phyloP scores from a whole-genome alignment of 345 rosid species.

The Brassica carinata region DNA sequence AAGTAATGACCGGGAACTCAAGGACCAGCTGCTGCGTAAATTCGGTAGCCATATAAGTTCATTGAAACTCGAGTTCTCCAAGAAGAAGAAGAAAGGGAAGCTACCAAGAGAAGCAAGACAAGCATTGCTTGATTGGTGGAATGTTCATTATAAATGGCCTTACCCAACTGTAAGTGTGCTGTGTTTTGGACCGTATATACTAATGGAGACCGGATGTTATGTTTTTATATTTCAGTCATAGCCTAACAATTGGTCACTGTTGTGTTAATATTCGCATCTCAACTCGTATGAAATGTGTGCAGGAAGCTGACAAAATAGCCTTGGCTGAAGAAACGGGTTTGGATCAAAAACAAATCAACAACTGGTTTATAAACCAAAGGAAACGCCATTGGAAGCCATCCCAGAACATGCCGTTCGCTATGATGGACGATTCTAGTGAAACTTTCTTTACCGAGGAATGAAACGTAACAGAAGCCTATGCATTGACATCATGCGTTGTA shows the following conservation, averaged over 20 bases:
- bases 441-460: conserved; percentile 60
- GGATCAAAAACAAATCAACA: conserved; percentile 83
- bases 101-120: conserved; percentile 81
- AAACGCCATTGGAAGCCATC: conserved; percentile 90
- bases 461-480: background rate
- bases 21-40: conserved; percentile 60
- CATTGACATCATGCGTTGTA: background rate
- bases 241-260: background rate
- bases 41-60: conserved; percentile 75
- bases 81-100: conserved; percentile 88
- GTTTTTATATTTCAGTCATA: background rate
- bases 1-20: conserved; percentile 63
- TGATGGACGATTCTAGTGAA: conserved; percentile 61
- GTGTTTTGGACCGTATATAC: background rate
- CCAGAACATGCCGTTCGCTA: conserved; percentile 67
- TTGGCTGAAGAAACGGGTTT: conserved; percentile 75
- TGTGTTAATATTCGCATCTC: background rate
- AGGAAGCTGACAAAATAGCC: conserved; percentile 75
- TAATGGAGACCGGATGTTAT: background rate
- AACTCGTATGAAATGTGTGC: background rate
- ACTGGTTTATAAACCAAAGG: conserved; percentile 88
- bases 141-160: conserved; percentile 78
- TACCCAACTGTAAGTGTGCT: conserved; percentile 65
- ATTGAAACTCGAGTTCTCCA: conserved; percentile 72
- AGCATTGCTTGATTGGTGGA: conserved; percentile 77